Percentiles rank a stretch among this genome's conserved stretches.
Conservation (phyloP, 805 yeast genomes). For the Priceomyces carsonii region DNA sequence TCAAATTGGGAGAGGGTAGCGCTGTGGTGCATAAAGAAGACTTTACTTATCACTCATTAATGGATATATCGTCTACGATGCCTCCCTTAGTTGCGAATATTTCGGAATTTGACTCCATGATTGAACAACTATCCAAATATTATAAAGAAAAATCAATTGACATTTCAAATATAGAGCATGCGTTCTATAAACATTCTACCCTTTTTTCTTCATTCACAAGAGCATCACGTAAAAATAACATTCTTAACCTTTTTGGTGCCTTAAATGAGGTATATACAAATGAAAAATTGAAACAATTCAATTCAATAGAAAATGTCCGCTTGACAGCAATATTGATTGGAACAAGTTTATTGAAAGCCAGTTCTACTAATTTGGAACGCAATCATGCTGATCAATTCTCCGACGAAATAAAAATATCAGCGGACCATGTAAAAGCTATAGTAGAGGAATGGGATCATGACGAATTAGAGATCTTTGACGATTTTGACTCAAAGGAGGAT, state of each 20-base stretch:
- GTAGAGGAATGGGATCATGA: constrained; percentile 17
- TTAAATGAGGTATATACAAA: constrained; percentile 6
- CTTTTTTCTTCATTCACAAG: constrained; percentile 3
- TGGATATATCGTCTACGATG: constrained; percentile 19
- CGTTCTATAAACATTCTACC: constrained; percentile 3
- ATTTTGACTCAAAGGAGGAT: constrained; percentile 4
- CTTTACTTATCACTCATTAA: constrained; percentile 14
- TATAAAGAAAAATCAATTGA: constrained; percentile 24
- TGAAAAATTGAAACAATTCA: too few species aligned
- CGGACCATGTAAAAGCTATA: constrained; percentile 9
- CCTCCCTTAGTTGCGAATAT: constrained; percentile 25
- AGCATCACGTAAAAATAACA: neutral
- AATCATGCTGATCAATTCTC: constrained; percentile 5
- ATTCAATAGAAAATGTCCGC: constrained; percentile 6
- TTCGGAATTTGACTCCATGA: constrained; percentile 39
- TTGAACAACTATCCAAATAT: constrained; percentile 31
- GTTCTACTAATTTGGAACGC: constrained; percentile 6
- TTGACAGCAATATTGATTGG: constrained; percentile 12
- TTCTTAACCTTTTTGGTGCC: constrained; percentile 5
- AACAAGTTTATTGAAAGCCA: constrained; percentile 13
- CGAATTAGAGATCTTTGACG: constrained; percentile 5
- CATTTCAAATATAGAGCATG: constrained; percentile 8
- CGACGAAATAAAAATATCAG: constrained; percentile 4
- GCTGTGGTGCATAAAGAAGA: neutral
- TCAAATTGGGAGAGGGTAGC: constrained; percentile 22